Evolutionary conservation across 2,329 filamentous ascomycete genomes (phyloP), one percentile per base, ranked within the genome.

Genomic region (Aspergillus pseudonomiae): DNA sequence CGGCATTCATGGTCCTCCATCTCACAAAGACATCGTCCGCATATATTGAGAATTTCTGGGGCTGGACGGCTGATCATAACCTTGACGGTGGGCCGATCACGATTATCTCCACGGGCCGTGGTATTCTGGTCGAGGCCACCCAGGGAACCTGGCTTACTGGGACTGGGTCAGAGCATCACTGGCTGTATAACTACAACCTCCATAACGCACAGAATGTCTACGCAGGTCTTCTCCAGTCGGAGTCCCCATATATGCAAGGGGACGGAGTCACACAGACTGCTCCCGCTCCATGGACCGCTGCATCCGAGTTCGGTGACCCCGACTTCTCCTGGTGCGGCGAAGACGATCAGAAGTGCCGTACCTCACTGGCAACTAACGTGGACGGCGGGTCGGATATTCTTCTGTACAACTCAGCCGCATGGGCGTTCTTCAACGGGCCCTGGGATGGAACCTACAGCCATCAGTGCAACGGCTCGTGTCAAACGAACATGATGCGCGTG

Each of bases 11-110:
- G 39, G 73, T 85, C 59, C 75, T 88, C 56, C 85, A 88, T 67
- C 75, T 88, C 21, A 82, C 82, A 0, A 63, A 75, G 14, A 75
- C 73, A 0, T 79, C 81, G 0, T 81, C 82, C 1, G 81, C 80
- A 4, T 87, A 87, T 65, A 77, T 86, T 48, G 85, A 88, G 70
- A 86, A 87, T 67, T 75, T 82, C 61, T 82, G 82, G 82, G 73
- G 79, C 4, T 84, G 82, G 82, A 83, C 78, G 19, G 79, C 80
- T 4, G 70, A 84, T 65, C 82, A 84, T 72, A 82, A 83, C 64
- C 75, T 87, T 41, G 78, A 82, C 56, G 83, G 81, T 1, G 68
- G 69, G 0, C 63, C 68, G 14, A 65, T 69, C 11, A 74, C 77
- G 26, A 78, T 73, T 32, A 61, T 80, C 56, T 74, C 75, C 1